Conservation (phyloP, 1,139 yeast genomes). For the Lipomyces yarrowii region DNA sequence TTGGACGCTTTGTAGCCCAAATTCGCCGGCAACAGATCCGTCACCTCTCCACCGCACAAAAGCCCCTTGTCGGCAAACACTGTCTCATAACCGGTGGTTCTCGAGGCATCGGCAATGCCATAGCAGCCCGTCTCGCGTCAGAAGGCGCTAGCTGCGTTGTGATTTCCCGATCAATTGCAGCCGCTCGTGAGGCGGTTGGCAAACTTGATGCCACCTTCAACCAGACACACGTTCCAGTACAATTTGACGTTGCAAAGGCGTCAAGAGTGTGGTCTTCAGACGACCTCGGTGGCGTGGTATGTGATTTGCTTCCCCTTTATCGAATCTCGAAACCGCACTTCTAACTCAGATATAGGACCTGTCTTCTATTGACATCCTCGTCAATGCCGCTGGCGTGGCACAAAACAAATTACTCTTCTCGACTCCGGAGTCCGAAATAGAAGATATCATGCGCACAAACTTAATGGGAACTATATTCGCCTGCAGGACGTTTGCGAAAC, state of each 20-base stretch:
- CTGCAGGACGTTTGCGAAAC: conserved; percentile 48
- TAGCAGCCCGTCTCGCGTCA: conserved; percentile 59
- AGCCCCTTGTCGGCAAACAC: conserved; percentile 1
- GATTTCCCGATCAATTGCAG: conserved; percentile 55
- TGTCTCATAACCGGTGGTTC: conserved; percentile 78
- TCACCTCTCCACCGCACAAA: neutral
- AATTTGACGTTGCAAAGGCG: conserved; percentile 53
- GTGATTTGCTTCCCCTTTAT: neutral
- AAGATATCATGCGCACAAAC: conserved; percentile 59
- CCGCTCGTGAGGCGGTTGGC: conserved; percentile 45
- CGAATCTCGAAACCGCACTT: too few species aligned
- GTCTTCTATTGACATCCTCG: conserved; percentile 28
- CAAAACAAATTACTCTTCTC: conserved; percentile 59
- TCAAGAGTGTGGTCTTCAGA: conserved; percentile 38
- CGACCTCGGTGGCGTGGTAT: conserved; percentile 31
- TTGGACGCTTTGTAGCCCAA: neutral
- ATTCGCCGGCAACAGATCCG: neutral
- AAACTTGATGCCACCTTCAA: conserved; percentile 44
- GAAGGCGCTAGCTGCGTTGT: conserved; percentile 66
- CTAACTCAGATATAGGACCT: conserved; percentile 6
- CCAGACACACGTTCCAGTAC: conserved; percentile 55
- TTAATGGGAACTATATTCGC: conserved; percentile 66
- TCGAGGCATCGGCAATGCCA: conserved; percentile 74
- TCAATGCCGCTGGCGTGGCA: conserved; percentile 47
- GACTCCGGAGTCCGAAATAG: conserved; percentile 47